Base-by-base conservation (phyloP, 768 basidiomycete species). In the Termitomyces sp. region DNA sequence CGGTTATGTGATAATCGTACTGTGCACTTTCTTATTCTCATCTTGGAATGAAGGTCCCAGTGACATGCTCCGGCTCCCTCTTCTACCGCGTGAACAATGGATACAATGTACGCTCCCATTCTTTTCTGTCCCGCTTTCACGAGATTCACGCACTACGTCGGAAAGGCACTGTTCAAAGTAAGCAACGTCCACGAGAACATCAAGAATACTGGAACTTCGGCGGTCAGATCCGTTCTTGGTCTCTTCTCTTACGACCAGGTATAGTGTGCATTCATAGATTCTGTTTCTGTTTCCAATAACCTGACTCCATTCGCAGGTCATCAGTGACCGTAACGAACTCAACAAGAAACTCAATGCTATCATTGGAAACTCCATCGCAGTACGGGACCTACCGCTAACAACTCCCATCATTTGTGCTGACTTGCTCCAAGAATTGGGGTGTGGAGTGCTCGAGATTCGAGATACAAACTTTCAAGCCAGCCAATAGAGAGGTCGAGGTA, bases 401-500 rank as follows among this genome's bases (percentile, higher is more conserved):
- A 45, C 15, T 41, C 23, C 16, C 25, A 20, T 31, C 33, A 13
- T 35, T 10, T 38, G 20, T 12, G n/a, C 38, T 22, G 18, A 47
- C 22, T 16, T 25, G 3, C 0, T 39, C 20, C 23, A 50, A 79
- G 76, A 76, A 71, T 55, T 83, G 82, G 82, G 82, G 82, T 35
- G 80, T 83, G 6, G 76, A 80, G 51, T 82, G 82, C 53, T 79
- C 81, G 7, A 67, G 80, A 54, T 83, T 82, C 60, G 82, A 83
- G 59, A 71, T 82, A n/a, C 82, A 83, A 60, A 76, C 75, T 0
- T 83, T 83, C 74, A 76, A 82, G 56, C 82, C 82, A 2, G 77
- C 78, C 3, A 83, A 83, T 51, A 73, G 80, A n/a, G 80, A 82
- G 59, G 80, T 83, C 22, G 82, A 83, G 70, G 78, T 79, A 45